Percentiles rank a stretch among this genome's conserved stretches.
These are phyloP conservation scores for Serendipita vermifera DNA, from an alignment of 768 basidiomycete genomes.

Conservation along the genomic window DNA sequence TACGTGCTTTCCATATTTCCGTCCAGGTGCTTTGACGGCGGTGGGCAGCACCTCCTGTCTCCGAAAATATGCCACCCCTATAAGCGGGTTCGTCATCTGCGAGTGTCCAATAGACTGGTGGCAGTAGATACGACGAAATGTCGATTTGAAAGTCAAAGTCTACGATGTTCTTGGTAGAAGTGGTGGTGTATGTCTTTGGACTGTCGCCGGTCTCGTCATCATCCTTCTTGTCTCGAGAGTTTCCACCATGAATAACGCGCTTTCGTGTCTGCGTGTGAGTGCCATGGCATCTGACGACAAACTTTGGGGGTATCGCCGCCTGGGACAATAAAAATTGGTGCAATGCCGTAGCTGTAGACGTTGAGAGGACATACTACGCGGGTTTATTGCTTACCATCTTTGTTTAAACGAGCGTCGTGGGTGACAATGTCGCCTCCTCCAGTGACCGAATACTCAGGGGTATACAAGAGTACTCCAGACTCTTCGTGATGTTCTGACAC, in stretches of 20 bases:
- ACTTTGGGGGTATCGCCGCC: slow-evolving; percentile 32
- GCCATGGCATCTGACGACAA: slow-evolving; percentile 39
- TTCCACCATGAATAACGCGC: slow-evolving; percentile 31
- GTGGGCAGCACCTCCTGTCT: slow-evolving; percentile 26
- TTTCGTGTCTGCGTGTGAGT: slow-evolving; percentile 45
- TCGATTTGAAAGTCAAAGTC: slow-evolving; percentile 64
- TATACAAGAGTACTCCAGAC: too few relatives aligned
- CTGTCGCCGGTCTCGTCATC: slow-evolving; percentile 26
- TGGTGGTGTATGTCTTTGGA: slow-evolving; percentile 44
- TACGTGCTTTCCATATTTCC: slow-evolving; percentile 30
- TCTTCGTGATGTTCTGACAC: too few relatives aligned
- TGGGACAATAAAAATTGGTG: slow-evolving; percentile 60
- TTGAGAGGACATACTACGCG: not conserved
- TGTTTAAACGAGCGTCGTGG: slow-evolving; percentile 56
- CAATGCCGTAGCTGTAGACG: slow-evolving; percentile 37
- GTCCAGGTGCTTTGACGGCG: slow-evolving; percentile 15
- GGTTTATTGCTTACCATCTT: slow-evolving; percentile 40
- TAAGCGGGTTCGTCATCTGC: slow-evolving; percentile 52
- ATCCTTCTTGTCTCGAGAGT: not conserved
- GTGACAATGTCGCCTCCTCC: slow-evolving; percentile 43
- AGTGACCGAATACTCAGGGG: slow-evolving; percentile 44
- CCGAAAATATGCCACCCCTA: slow-evolving; percentile 46
- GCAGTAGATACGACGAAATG: slow-evolving; percentile 30
- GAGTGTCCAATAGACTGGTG: slow-evolving; percentile 43
- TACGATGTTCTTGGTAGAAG: slow-evolving; percentile 43